phyloP scores from a whole-genome alignment of 805 yeast species.

The Candida saitoana region DNA sequence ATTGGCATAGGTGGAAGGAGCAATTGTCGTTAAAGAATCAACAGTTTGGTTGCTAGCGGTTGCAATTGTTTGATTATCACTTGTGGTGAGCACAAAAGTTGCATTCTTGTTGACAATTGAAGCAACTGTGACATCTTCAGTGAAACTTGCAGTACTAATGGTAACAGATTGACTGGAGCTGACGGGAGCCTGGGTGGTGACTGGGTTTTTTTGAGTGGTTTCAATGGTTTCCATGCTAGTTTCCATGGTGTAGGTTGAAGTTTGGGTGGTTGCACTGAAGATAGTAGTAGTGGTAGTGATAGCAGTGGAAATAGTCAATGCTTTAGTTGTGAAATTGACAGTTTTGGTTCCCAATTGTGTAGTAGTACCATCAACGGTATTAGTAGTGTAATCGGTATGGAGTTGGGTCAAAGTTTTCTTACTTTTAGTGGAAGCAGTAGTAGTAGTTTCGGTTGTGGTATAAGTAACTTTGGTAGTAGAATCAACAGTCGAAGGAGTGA shows the following conservation, averaged over 20 bases:
- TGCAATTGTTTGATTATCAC: neutral
- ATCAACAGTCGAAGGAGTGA: slow-evolving; percentile 13
- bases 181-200: slow-evolving; percentile 23
- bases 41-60: too few species aligned
- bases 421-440: slow-evolving; percentile 1
- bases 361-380: slow-evolving; percentile 1
- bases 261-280: slow-evolving; percentile 21
- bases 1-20: slow-evolving; percentile 4
- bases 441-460: slow-evolving; percentile 10
- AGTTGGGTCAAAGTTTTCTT: neutral
- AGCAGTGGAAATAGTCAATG: slow-evolving; percentile 16
- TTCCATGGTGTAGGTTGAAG: slow-evolving; percentile 16
- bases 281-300: slow-evolving; percentile 27
- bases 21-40: neutral
- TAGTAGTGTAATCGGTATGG: slow-evolving; percentile 1
- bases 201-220: slow-evolving; percentile 24
- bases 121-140: slow-evolving; percentile 9
- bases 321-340: slow-evolving; percentile 5
- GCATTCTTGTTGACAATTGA: neutral
- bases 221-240: slow-evolving; percentile 18
- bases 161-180: slow-evolving; percentile 19
- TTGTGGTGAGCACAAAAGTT: neutral
- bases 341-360: neutral
- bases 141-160: slow-evolving; percentile 19
- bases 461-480: slow-evolving; percentile 13